Base-by-base conservation (phyloP, 169 alveolate species). In the Eimeria necatrix region DNA sequence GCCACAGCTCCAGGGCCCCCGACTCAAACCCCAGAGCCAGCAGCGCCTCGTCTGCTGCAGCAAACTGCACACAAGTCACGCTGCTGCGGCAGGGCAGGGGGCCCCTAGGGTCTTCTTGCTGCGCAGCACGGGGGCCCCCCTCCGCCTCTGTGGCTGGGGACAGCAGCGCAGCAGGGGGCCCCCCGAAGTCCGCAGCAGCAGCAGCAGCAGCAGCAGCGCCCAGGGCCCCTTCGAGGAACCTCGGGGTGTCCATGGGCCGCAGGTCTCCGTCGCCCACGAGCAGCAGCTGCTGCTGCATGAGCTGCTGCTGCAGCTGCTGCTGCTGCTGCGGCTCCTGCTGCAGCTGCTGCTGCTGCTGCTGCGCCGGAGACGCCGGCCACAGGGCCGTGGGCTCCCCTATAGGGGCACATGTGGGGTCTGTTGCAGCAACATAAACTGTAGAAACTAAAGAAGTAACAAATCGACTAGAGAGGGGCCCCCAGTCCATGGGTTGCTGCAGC, bases 391-490 rank as follows among this genome's bases (percentile, higher is more conserved):
- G 87, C 3, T 78, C 87, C 48, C 64, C 22, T 20, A 64, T 59
- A 22, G 94, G 87, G 12, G 94, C 94, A 48, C 94, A 64, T 46
- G 85, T 46, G 26, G 48, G 20, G 71, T 88, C 94, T n/a, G 94
- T 88, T 41, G 48, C 70, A 32, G 94, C 94, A 26, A 26, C 18
- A 41, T 88, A 88, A 6, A 88, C 73, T 8, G 74, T 53, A 14
- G 94, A 70, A 18, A 88, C 74, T 26, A 88, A 73, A 6, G 94
- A 85, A 3, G 94, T 51, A 14, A 73, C 86, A 26, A 88, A 73
- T 46, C 52, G 80, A n/a, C 71, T 68, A 3, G 60, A 51, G 32
- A 22, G 52, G n/a, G 73, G 74, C 12, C 71, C 80, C 94, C 94
- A 88, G 41, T 88, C 71, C 85, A 88, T 70, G 20, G 94, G 94